A percentile compares a stretch with the other conserved stretches of the same genome.
Conservation (phyloP, 345 rosid genomes). For the Aethionema arabicum region DNA sequence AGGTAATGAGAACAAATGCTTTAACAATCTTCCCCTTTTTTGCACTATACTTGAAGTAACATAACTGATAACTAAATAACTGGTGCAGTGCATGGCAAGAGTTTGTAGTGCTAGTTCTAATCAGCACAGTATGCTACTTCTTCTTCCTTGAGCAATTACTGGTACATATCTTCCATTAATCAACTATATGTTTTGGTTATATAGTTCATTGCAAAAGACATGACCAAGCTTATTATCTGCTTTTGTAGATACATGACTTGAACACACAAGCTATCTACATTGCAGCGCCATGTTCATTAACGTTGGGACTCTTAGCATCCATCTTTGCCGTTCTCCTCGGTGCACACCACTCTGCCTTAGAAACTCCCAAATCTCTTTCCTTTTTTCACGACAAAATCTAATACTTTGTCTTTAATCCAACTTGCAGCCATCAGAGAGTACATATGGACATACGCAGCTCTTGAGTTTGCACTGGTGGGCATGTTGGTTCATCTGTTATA, state of each 20-base stretch:
- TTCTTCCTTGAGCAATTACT: constrained; percentile 95
- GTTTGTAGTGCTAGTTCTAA: constrained; percentile 88
- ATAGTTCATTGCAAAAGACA: background rate
- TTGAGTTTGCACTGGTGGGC: constrained; percentile 84
- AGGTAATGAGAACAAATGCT: constrained; percentile 44
- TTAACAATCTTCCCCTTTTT: constrained; percentile 1
- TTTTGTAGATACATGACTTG: constrained; percentile 61
- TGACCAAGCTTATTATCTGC: background rate
- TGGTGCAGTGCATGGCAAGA: constrained; percentile 95
- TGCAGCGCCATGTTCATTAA: constrained; percentile 84
- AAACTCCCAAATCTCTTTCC: constrained; percentile 12
- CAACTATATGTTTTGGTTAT: background rate
- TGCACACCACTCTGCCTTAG: constrained; percentile 34
- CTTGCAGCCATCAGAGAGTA: constrained; percentile 85
- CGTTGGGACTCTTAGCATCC: constrained; percentile 71
- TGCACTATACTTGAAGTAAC: constrained; percentile 16
- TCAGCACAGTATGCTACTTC: constrained; percentile 93
- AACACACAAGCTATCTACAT: constrained; percentile 63
- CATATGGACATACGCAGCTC: constrained; percentile 91
- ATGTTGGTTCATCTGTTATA: constrained; percentile 60
- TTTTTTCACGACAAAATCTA: constrained; percentile 1
- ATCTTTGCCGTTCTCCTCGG: constrained; percentile 72
- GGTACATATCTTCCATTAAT: constrained; percentile 41
- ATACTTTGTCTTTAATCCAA: constrained; percentile 6
- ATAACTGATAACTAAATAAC: constrained; percentile 20